Evolutionary conservation across 2,329 filamentous ascomycete species (phyloP).

Genomic region (Cercospora citrullina): DNA sequence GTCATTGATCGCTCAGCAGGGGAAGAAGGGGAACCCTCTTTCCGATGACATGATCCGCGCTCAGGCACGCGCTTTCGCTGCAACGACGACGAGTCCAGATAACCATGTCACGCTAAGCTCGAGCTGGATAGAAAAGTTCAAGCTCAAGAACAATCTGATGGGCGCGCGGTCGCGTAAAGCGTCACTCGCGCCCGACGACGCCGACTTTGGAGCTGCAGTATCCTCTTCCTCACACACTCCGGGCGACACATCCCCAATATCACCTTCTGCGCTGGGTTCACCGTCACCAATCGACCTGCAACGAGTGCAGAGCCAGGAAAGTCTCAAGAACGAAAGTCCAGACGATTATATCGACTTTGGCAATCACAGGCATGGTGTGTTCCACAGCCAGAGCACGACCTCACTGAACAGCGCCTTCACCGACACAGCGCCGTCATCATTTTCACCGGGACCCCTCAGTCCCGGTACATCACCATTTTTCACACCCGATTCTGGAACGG

Average conservation of each 20-base stretch:
- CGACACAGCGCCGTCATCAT: constrained; percentile 63
- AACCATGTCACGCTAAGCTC: constrained; percentile 70
- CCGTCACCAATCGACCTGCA: constrained; percentile 66
- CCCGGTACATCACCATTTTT: constrained; percentile 74
- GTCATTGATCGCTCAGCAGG: constrained; percentile 47
- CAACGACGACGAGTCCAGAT: constrained; percentile 68
- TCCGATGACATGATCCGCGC: constrained; percentile 81
- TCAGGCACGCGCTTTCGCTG: constrained; percentile 72
- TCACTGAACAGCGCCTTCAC: constrained; percentile 69
- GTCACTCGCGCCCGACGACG: constrained; percentile 63
- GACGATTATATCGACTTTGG: constrained; percentile 62
- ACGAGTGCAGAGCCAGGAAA: constrained; percentile 68
- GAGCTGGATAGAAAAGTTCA: constrained; percentile 92
- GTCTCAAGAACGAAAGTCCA: constrained; percentile 60
- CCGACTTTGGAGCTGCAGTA: constrained; percentile 61
- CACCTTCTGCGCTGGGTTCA: constrained; percentile 65
- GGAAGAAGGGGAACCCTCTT: constrained; percentile 71
- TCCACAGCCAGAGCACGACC: constrained; percentile 65
- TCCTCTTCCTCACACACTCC: constrained; percentile 63
- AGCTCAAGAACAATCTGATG: constrained; percentile 74
- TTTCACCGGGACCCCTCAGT: constrained; percentile 70
- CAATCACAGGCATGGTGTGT: constrained; percentile 58
- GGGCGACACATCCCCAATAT: constrained; percentile 67
- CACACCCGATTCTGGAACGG: constrained; percentile 69
- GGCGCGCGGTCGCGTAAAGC: constrained; percentile 57